Evolutionary conservation across 345 rosid genomes (phyloP), one percentile per base, ranked within the genome.

Genomic region (Acer saccharum): DNA sequence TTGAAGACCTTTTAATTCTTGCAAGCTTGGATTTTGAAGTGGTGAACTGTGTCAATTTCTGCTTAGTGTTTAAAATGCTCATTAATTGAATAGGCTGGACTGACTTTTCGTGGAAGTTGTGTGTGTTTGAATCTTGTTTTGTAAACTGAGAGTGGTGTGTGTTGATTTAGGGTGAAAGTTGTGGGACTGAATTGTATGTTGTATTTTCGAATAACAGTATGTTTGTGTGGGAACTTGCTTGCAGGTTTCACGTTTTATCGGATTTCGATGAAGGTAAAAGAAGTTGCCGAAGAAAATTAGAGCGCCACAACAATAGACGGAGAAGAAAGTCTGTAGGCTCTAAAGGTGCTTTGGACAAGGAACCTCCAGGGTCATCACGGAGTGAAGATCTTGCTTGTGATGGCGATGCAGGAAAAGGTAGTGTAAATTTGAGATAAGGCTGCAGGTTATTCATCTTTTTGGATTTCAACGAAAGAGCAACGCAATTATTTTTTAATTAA

Each of bases 241-340:
- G 81, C 84, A 96, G 98, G 94, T 96, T 96, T 82, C 98, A 96
- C 32, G 65, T 91, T 68, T 83, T 96, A 70, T 66, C 89, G 4
- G 94, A 96, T 87, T 96, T 96, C 83, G 99, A 96, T 39, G 97
- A 96, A 78, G 99, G 93, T 54, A 94, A 94, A 76, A 85, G 97
- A 73, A 94, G 99, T 81, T 96, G 98, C 80, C 83, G 98, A 69
- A 88, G 97, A 81, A 96, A 96, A 87, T 83, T 96, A 76, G 98
- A 96, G 91, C 93, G 91, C 32, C 98, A 96, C 79, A 96, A 96
- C 81, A 88, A 86, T 72, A 89, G 93, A 71, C 77, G 98, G 68
- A 84, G 97, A 79, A 91, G 94, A 78, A 96, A 94, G 83, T 81
- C 90, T 60, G 77, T 43, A 41, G 89, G 84, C 76, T 80, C 94